Evolutionary conservation across 2,329 filamentous ascomycete species (phyloP), one percentile per base, ranked within the genome.

Genomic region (Colletotrichum tropicale): DNA sequence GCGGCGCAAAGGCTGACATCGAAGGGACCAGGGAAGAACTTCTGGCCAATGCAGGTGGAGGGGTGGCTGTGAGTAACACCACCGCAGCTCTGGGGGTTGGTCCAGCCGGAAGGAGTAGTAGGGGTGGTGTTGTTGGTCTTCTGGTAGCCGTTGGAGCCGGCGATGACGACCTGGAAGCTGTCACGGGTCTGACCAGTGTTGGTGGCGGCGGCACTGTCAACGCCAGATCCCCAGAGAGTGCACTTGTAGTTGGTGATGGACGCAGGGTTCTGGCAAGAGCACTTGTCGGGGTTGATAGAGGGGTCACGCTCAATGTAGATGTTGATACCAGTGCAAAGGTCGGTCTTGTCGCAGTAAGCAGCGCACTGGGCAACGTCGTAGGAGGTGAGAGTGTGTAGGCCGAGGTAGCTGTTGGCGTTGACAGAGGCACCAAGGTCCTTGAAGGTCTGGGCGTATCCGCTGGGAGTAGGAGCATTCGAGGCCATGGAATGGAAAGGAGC

Each of bases 71-170:
- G 74, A 36, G 68, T 36, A 2, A 8, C 8, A 13, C 64, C 13
- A 34, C 70, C 34, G 70, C 74, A 76, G 70, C 18, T 52, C 65
- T 74, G 43, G 43, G 74, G 74, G 43, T 76, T 76, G 13, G 43
- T 76, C 74, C 74, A 76, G 70, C 74, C 74, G 36, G 74, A 34
- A 26, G 74, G 74, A 21, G 16, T 74, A 12, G 28, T 0, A 18
- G 74, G 74, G 9, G 56, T 68, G 10, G 74, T 76, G 65, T 48
- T 74, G 70, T 74, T 76, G 12, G 74, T 76, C 70, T 76, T 76
- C 70, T 76, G 56, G 43, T 78, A 78, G 2, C 77, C 77, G 77
- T 78, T 78, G 61, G 77, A 78, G 34, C 55, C 77, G 48, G 73
- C 58, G 10, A 77, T 76, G 16, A 75, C 70, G 6, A 78, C 77